Percentiles rank a stretch among this genome's conserved stretches.
These are phyloP conservation scores for Hypsizygus ulmarius DNA, from an alignment of 1,284 basidiomycete genomes.

Conservation along the genomic window DNA sequence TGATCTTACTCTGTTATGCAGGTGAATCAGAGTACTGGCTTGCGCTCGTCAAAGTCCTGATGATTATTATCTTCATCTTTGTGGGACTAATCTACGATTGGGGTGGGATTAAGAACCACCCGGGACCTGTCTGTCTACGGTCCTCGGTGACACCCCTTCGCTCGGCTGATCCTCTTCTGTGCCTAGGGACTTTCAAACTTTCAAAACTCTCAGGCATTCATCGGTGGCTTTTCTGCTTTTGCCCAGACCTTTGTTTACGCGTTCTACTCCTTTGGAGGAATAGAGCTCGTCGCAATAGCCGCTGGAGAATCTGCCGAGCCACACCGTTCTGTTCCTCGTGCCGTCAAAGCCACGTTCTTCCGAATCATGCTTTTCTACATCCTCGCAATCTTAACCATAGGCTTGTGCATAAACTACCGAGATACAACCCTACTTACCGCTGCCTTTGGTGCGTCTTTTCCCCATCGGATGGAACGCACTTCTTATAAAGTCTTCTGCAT, in stretches of 20 bases:
- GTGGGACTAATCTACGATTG: constrained; percentile 57
- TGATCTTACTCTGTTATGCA: constrained; percentile 15
- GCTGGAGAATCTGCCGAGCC: constrained; percentile 62
- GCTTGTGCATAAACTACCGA: constrained; percentile 51
- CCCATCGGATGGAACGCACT: neutral
- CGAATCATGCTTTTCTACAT: constrained; percentile 65
- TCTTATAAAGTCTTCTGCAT: neutral
- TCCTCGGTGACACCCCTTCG: neutral
- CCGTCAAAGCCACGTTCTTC: constrained; percentile 69
- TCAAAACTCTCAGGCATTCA: constrained; percentile 46
- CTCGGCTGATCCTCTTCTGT: neutral
- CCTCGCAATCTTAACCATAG: constrained; percentile 54
- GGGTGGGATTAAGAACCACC: constrained; percentile 52
- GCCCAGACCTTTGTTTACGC: constrained; percentile 55
- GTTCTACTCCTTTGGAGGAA: constrained; percentile 74
- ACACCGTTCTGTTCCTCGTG: constrained; percentile 60
- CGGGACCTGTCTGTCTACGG: constrained; percentile 38
- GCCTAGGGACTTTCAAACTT: constrained; percentile 51
- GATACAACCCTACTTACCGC: constrained; percentile 48
- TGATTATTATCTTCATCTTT: constrained; percentile 54
- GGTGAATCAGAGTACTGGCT: constrained; percentile 55
- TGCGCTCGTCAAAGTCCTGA: constrained; percentile 48
- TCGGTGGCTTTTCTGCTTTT: constrained; percentile 51
- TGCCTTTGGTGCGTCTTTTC: constrained; percentile 34
- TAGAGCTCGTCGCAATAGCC: constrained; percentile 67